These are phyloP conservation scores for Lachancea quebecensis DNA, from an alignment of 805 yeast genomes.

Conservation along the genomic window DNA sequence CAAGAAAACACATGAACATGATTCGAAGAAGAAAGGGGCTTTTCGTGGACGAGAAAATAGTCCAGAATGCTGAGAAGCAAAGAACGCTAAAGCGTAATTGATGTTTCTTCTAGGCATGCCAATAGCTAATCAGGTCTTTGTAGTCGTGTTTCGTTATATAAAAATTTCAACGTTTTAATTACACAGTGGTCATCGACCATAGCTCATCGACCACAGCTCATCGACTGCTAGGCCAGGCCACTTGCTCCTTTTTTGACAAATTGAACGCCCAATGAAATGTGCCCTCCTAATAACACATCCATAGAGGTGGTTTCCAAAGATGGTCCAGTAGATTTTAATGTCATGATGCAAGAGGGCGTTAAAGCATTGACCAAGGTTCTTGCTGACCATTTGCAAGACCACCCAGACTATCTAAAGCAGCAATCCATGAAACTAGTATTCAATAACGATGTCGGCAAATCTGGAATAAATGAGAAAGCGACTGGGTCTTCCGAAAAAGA, in stretches of 20 bases:
- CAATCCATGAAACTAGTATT: slow-evolving; percentile 22
- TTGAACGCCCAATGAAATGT: neutral
- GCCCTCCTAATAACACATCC: slow-evolving; percentile 10
- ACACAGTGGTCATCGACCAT: too few species aligned
- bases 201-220: slow-evolving; percentile 3
- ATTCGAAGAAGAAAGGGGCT: slow-evolving; percentile 85
- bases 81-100: slow-evolving; percentile 73
- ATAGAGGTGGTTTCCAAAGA: slow-evolving; percentile 22
- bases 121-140: too few species aligned
- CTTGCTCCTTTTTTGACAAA: neutral
- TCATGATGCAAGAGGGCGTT: slow-evolving; percentile 33
- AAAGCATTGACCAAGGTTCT: slow-evolving; percentile 28
- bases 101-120: neutral
- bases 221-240: neutral
- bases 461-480: neutral
- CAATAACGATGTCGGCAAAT: slow-evolving; percentile 8
- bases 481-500: neutral
- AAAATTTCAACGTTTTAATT: neutral
- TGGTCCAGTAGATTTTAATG: slow-evolving; percentile 27
- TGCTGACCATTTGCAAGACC: slow-evolving; percentile 25
- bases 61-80: slow-evolving; percentile 90
- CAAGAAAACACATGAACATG: slow-evolving; percentile 75
- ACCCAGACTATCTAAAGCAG: slow-evolving; percentile 15
- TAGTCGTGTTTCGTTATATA: slow-evolving; percentile 1
- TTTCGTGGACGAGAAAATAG: slow-evolving; percentile 82